A percentile compares a stretch with the other conserved stretches of the same genome.
Evolutionary conservation across 208 protist genomes (phyloP).

Genomic region (Trypanosoma theileri): DNA sequence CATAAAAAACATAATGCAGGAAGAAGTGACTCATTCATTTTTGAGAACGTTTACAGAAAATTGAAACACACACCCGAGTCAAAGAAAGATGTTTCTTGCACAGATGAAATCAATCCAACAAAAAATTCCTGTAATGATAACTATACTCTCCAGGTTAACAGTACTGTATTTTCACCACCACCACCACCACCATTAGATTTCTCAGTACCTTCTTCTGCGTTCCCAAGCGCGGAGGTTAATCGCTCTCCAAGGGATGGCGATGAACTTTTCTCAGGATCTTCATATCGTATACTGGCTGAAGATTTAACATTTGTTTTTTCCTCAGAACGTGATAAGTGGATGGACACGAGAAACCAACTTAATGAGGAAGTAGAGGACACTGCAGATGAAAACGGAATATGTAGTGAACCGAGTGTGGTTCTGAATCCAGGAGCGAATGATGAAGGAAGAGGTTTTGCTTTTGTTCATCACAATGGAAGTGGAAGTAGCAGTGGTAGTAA

Average conservation of each 20-base stretch:
- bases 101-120: neutral
- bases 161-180: neutral
- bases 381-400: too few relatives aligned
- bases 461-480: neutral
- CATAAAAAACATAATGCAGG: neutral
- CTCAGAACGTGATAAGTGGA: neutral
- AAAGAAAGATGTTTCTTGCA: neutral
- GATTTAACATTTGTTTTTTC: slow-evolving; percentile 6
- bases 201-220: neutral
- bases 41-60: neutral
- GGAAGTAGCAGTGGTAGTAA: neutral
- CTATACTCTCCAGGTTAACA: too few relatives aligned
- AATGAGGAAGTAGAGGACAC: too few relatives aligned
- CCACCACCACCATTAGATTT: neutral
- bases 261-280: slow-evolving; percentile 1
- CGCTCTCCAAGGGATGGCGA: neutral
- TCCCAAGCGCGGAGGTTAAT: neutral
- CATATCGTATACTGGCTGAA: slow-evolving; percentile 13
- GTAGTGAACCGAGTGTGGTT: slow-evolving; percentile 11
- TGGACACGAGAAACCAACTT: too few relatives aligned
- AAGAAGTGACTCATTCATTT: neutral
- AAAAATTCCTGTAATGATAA: neutral
- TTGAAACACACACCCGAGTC: neutral
- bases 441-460: slow-evolving; percentile 31
- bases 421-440: slow-evolving; percentile 12